Evolutionary conservation across 2,329 filamentous ascomycete species (phyloP).

Genomic region (Claviceps sp.): DNA sequence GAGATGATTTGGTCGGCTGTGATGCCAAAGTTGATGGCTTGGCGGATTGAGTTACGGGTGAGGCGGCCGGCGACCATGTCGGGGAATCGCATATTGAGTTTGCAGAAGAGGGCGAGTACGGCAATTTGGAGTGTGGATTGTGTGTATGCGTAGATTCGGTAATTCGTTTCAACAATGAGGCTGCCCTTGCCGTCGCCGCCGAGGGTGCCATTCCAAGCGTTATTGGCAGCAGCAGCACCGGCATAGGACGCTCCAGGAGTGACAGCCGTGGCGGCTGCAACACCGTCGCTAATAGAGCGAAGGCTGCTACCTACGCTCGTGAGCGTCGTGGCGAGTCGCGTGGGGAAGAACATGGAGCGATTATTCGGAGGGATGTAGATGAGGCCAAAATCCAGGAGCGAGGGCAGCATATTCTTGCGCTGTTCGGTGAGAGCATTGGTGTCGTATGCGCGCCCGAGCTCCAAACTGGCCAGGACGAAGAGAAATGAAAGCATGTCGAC

Average conservation of each 20-base stretch:
- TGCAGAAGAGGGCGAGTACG: constrained; percentile 79
- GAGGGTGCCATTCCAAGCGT: constrained; percentile 13
- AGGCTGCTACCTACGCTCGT: constrained; percentile 70
- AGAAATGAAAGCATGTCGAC: constrained; percentile 94
- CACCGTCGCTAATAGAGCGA: constrained; percentile 53
- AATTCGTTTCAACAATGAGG: constrained; percentile 96
- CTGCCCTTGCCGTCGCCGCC: constrained; percentile 51
- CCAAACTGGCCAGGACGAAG: constrained; percentile 86
- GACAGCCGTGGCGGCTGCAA: constrained; percentile 50
- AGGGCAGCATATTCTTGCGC: constrained; percentile 78
- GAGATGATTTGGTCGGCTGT: constrained; percentile 90
- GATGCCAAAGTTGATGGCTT: constrained; percentile 81
- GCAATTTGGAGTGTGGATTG: constrained; percentile 88
- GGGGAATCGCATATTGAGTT: constrained; percentile 79
- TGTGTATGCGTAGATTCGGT: constrained; percentile 94
- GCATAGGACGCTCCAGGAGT: constrained; percentile 21
- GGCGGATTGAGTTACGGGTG: constrained; percentile 75
- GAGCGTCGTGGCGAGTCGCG: constrained; percentile 82
- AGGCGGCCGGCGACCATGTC: constrained; percentile 90
- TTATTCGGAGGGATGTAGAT: constrained; percentile 57
- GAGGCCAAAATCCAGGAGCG: constrained; percentile 83
- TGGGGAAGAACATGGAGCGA: constrained; percentile 65
- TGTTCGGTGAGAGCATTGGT: constrained; percentile 70
- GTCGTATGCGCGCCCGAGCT: constrained; percentile 83
- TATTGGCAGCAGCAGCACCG: neutral